Percentiles rank a stretch among this genome's conserved stretches.
Conservation (phyloP, 2,329 filamentous ascomycete genomes). For the Fusarium penzigii region DNA sequence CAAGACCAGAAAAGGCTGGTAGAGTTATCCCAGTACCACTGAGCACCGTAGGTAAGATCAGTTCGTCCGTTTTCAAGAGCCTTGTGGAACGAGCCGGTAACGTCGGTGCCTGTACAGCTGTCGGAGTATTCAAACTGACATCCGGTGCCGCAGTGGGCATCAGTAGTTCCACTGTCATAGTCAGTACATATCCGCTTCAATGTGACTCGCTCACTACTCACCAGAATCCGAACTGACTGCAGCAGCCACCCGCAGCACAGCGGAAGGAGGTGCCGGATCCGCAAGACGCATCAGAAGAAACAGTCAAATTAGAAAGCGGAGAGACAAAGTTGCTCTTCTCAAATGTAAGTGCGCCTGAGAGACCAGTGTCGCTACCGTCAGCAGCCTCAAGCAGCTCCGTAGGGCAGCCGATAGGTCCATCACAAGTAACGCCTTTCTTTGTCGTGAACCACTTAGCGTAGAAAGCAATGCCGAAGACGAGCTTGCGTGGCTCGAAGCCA, state of each 20-base stretch:
- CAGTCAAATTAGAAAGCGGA: slow-evolving; percentile 19
- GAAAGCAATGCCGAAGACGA: slow-evolving; percentile 68
- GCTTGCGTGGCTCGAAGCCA: slow-evolving; percentile 54
- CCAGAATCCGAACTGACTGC: slow-evolving; percentile 23
- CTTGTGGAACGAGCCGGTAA: slow-evolving; percentile 37
- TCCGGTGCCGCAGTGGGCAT: slow-evolving; percentile 22
- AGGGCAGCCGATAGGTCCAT: slow-evolving; percentile 56
- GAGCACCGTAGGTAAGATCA: slow-evolving; percentile 51
- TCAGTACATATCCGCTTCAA: not conserved
- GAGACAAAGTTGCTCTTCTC: slow-evolving; percentile 34
- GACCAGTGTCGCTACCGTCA: slow-evolving; percentile 59
- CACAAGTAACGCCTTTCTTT: slow-evolving; percentile 47
- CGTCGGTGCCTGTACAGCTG: slow-evolving; percentile 18
- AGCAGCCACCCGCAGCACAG: slow-evolving; percentile 19
- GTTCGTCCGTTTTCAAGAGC: slow-evolving; percentile 44
- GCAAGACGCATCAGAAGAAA: slow-evolving; percentile 19
- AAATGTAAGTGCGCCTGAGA: slow-evolving; percentile 43
- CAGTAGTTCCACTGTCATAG: slow-evolving; percentile 10
- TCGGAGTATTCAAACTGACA: slow-evolving; percentile 20
- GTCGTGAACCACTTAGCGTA: slow-evolving; percentile 70
- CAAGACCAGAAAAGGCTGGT: slow-evolving; percentile 55
- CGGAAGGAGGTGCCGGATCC: slow-evolving; percentile 17
- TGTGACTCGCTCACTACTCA: slow-evolving; percentile 5
- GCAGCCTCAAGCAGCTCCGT: slow-evolving; percentile 61
- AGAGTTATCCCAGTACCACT: slow-evolving; percentile 54